These are phyloP conservation scores for Hyparrhenia diplandra DNA, from an alignment of 176 grass and related monocot species.

Conservation along the genomic window DNA sequence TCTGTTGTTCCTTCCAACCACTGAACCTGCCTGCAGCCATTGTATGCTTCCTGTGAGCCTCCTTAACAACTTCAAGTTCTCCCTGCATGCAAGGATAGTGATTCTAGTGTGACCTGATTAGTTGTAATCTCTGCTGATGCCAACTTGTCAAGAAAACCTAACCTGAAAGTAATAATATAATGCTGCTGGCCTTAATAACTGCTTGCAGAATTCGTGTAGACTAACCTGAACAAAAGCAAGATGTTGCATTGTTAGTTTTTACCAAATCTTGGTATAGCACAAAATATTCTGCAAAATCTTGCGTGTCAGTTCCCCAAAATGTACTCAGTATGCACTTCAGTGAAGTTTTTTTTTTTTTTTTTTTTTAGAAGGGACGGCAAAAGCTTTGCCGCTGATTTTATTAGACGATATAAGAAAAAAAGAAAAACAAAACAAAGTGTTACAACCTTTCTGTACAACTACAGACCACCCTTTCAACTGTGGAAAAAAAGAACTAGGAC, in stretches of 20 bases:
- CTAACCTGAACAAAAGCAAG: slow-evolving; percentile 63
- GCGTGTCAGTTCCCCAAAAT: slow-evolving; percentile 83
- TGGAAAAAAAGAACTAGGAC: too few relatives aligned
- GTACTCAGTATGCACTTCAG: not conserved
- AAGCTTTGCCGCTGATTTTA: too few relatives aligned
- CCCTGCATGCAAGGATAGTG: slow-evolving; percentile 54
- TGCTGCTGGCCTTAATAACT: slow-evolving; percentile 82
- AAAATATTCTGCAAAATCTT: slow-evolving; percentile 43
- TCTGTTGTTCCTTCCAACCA: slow-evolving; percentile 34
- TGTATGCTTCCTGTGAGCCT: slow-evolving; percentile 49
- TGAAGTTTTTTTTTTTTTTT: too few relatives aligned
- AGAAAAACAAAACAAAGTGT: too few relatives aligned
- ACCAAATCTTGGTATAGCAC: not conserved
- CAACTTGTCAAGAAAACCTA: too few relatives aligned
- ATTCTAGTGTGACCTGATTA: not conserved
- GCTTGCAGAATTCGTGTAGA: slow-evolving; percentile 91
- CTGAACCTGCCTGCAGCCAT: slow-evolving; percentile 24
- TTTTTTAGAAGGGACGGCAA: too few relatives aligned
- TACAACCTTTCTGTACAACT: too few relatives aligned
- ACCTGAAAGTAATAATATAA: slow-evolving; percentile 45
- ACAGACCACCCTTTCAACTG: too few relatives aligned
- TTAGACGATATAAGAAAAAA: too few relatives aligned
- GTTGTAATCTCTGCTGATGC: not conserved
- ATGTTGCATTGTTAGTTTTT: not conserved
- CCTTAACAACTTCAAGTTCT: slow-evolving; percentile 88